Conservation (phyloP, 345 rosid species). For the Gossypium raimondii region DNA sequence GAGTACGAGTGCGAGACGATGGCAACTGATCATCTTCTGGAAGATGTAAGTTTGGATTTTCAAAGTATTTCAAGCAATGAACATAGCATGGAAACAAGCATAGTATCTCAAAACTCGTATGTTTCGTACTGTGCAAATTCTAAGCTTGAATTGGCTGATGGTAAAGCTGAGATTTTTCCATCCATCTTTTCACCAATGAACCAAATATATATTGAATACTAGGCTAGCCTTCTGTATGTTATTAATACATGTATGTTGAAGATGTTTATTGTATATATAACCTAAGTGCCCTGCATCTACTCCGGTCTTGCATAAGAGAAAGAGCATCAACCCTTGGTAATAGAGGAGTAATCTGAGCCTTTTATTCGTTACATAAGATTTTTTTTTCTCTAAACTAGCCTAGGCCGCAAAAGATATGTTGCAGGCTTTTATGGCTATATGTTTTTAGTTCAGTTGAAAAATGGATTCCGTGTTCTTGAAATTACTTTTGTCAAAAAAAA, state of each 20-base stretch:
- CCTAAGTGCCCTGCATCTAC: not conserved
- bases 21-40: slow-evolving; percentile 16
- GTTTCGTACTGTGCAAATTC: slow-evolving; percentile 1
- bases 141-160: slow-evolving; percentile 6
- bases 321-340: not conserved
- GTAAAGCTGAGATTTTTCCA: slow-evolving; percentile 28
- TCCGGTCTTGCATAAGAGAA: not conserved
- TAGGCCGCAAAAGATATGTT: not conserved
- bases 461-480: not conserved
- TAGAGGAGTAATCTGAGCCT: not conserved
- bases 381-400: not conserved
- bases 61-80: slow-evolving; percentile 24
- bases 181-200: not conserved
- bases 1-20: slow-evolving; percentile 21
- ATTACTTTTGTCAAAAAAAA: not conserved
- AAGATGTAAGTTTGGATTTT: slow-evolving; percentile 23
- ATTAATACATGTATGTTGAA: not conserved
- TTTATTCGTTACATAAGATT: not conserved
- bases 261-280: not conserved
- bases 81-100: slow-evolving; percentile 22
- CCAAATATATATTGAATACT: not conserved
- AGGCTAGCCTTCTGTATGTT: not conserved
- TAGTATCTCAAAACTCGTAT: slow-evolving; percentile 25
- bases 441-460: not conserved
- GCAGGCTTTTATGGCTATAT: not conserved